Evolutionary conservation across 352 stramenopile species (phyloP).

Genomic region (Pythium phragmiticola): DNA sequence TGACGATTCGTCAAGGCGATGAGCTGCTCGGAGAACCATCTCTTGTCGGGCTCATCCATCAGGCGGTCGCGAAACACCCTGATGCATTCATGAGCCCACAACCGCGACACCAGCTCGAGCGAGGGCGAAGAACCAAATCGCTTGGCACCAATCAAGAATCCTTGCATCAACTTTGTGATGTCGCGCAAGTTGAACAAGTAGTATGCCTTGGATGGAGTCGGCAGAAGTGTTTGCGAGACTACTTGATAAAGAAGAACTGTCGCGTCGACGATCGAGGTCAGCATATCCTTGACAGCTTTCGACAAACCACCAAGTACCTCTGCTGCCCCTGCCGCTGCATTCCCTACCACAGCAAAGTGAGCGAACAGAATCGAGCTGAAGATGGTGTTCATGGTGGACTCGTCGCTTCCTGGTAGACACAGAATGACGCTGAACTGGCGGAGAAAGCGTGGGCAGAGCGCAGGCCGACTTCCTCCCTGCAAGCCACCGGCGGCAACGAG

Average conservation of each 20-base stretch:
- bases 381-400: slow-evolving; percentile 84
- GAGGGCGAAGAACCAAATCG: slow-evolving; percentile 22
- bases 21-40: slow-evolving; percentile 86
- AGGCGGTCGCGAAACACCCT: slow-evolving; percentile 93
- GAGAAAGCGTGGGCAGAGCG: slow-evolving; percentile 62
- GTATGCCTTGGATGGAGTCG: slow-evolving; percentile 79
- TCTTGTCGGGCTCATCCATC: slow-evolving; percentile 75
- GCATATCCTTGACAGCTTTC: slow-evolving; percentile 38
- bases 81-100: slow-evolving; percentile 91
- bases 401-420: slow-evolving; percentile 69
- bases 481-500: slow-evolving; percentile 63
- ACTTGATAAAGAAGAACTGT: slow-evolving; percentile 64
- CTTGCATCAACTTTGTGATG: slow-evolving; percentile 77
- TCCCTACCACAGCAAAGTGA: slow-evolving; percentile 29
- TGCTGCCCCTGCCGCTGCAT: slow-evolving; percentile 7
- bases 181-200: slow-evolving; percentile 87
- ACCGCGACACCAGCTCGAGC: slow-evolving; percentile 48
- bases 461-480: slow-evolving; percentile 51
- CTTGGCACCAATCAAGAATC: slow-evolving; percentile 53
- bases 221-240: slow-evolving; percentile 54
- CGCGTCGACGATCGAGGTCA: slow-evolving; percentile 54
- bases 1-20: slow-evolving; percentile 55
- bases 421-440: slow-evolving; percentile 67
- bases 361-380: slow-evolving; percentile 85
- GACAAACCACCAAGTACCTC: too few species aligned